Evolutionary conservation across 768 basidiomycete species (phyloP), one percentile per base, ranked within the genome.

Genomic region (Leccinum arenicola): DNA sequence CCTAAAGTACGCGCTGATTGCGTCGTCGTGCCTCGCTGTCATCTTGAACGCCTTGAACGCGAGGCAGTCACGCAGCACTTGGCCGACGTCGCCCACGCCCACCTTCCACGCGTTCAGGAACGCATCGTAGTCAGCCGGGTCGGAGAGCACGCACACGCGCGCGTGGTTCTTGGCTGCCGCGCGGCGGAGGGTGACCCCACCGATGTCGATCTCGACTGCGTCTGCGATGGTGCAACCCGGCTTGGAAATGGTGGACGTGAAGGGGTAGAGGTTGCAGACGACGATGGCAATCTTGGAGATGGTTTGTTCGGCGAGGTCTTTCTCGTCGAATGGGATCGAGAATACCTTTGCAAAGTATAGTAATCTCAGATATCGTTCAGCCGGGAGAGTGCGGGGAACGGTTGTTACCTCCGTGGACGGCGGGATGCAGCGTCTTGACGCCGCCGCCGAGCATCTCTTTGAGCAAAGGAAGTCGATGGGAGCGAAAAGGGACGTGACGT

Each of bases 251-350:
- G 95, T 97, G 21, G 87, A 84, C 33, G 91, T 85, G 78, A 99
- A 99, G 1, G 97, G 97, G 79, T 99, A 98, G 55, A 99, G 86
- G 74, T 99, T 99, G 86, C 97, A 99, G 61, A 97, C 95, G 58
- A 99, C 96, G 78, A 99, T 89, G 57, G 90, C 87, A 76, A 98
- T 98, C 61, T 92, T 91, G 6, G 91, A 84, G 74, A 99, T 98
- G 59, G 79, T 79, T 69, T 96, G 94, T 7, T 86, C 79, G 29
- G 82, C 76, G 54, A 98, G 83, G 73, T 99, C 97, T 55, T 82
- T 79, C 64, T 94, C 83, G 75, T 99, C 97, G 10, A 93, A 93
- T 4, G 89, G 85, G 63, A 95, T 96, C 23, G 23, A 99, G 86
- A 64, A 99, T 99, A 29, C 95, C 95, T 96, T 48, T 50, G 14